These are phyloP conservation scores for Beauveria rudraprayagi DNA, from an alignment of 2,329 filamentous ascomycete species.

Conservation along the genomic window DNA sequence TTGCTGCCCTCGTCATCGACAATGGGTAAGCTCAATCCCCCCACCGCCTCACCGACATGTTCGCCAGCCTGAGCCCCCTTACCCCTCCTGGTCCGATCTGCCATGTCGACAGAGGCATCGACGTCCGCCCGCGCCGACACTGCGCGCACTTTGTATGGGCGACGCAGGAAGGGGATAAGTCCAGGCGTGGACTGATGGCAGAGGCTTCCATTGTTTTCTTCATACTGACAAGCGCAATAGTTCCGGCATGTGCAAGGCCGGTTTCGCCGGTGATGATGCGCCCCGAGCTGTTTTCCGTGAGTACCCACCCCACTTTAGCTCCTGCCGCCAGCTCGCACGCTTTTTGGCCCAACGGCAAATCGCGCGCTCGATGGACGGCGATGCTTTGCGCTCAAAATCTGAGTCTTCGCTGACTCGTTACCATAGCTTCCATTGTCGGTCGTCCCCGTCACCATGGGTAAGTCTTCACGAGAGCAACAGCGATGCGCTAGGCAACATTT, in stretches of 20 bases:
- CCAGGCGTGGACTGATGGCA: not conserved
- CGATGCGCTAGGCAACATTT: not conserved
- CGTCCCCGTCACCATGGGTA: conserved; percentile 71
- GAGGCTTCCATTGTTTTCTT: not conserved
- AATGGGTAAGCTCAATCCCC: conserved; percentile 83
- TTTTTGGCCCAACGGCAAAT: not conserved
- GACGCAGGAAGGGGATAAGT: not conserved
- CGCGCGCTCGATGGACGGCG: not conserved
- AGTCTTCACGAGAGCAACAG: not conserved
- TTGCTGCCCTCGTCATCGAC: conserved; percentile 99
- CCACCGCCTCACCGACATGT: conserved; percentile 29
- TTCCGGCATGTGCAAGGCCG: conserved; percentile 99
- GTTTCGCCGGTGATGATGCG: conserved; percentile 99
- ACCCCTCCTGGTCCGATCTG: conserved; percentile 14
- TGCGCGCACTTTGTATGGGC: not conserved
- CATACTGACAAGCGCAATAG: conserved; percentile 47
- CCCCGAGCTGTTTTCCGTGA: conserved; percentile 99
- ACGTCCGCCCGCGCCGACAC: not conserved
- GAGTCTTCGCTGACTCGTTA: not conserved
- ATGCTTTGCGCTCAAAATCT: not conserved
- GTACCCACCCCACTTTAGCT: conserved; percentile 38
- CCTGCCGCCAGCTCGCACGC: conserved; percentile 12
- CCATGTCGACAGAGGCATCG: conserved; percentile 3
- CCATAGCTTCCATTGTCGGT: conserved; percentile 75
- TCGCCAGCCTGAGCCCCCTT: conserved; percentile 14